A percentile compares a stretch with the other conserved stretches of the same genome.
These are phyloP conservation scores for Verruconis gallopava DNA, from an alignment of 2,329 filamentous ascomycete genomes.

Conservation along the genomic window DNA sequence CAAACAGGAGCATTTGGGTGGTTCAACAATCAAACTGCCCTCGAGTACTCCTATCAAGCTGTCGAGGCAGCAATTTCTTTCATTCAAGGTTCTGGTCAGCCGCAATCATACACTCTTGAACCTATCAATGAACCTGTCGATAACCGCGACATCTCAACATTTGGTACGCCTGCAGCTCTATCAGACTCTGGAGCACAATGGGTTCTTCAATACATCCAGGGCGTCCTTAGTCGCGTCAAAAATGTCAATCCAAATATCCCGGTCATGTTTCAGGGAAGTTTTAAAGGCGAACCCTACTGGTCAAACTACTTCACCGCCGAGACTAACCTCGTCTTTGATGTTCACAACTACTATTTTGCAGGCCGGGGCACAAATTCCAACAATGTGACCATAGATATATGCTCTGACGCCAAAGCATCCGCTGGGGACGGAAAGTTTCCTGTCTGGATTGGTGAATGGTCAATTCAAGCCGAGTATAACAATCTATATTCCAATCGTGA, in stretches of 20 bases:
- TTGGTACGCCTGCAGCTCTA: conserved; percentile 21
- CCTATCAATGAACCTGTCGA: conserved; percentile 28
- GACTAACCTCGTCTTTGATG: conserved; percentile 21
- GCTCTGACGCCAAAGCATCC: conserved; percentile 16
- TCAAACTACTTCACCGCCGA: conserved; percentile 15
- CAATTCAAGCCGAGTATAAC: neutral
- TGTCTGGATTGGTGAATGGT: conserved; percentile 8
- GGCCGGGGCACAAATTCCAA: conserved; percentile 16
- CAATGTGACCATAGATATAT: conserved; percentile 18
- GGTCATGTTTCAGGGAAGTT: conserved; percentile 22
- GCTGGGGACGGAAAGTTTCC: conserved; percentile 18
- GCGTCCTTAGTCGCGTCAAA: conserved; percentile 14
- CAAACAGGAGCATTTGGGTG: conserved; percentile 19
- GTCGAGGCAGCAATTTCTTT: conserved; percentile 22
- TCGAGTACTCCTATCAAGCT: conserved; percentile 21
- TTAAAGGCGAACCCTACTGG: conserved; percentile 19
- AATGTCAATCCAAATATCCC: conserved; percentile 19
- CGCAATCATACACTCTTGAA: conserved; percentile 22
- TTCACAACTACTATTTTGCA: conserved; percentile 22
- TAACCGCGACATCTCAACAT: conserved; percentile 19
- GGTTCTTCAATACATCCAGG: conserved; percentile 23
- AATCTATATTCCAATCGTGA: neutral
- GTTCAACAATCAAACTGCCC: conserved; percentile 24
- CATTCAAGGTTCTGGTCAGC: conserved; percentile 18
- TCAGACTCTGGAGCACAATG: conserved; percentile 19